Conservation (phyloP, 148 eudicot genomes). For the Rhododendron henanense region DNA sequence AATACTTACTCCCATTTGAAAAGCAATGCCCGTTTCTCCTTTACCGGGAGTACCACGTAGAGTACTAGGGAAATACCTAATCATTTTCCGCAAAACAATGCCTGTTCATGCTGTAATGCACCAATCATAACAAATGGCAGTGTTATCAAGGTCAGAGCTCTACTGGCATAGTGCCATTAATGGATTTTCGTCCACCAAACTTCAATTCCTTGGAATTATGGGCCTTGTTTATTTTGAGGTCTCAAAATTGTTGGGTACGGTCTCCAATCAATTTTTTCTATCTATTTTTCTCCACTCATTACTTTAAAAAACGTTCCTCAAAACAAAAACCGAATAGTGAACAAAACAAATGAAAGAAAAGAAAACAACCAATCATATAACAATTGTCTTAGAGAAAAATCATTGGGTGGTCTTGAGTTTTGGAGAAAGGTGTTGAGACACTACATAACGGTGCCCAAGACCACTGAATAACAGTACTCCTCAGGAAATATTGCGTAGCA, state of each 20-base stretch:
- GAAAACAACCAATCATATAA: not conserved
- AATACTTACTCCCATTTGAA: no score
- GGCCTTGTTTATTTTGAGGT: no score
- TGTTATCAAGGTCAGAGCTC: not conserved
- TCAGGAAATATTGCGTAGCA: not conserved
- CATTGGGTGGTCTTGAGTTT: not conserved
- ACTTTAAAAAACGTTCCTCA: no score
- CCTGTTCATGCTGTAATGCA: not conserved
- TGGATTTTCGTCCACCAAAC: not conserved
- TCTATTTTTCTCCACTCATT: no score
- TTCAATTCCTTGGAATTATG: not conserved
- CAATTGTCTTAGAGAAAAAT: not conserved
- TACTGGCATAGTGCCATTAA: not conserved
- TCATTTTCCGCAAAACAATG: not conserved
- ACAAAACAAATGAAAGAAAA: not conserved
- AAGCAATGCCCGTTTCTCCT: not conserved
- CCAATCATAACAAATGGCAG: not conserved
- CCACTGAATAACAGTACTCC: not conserved
- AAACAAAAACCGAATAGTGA: no score
- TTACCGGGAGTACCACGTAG: not conserved
- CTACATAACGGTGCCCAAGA: not conserved
- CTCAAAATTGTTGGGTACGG: no score
- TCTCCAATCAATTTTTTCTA: no score
- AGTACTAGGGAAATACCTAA: not conserved
- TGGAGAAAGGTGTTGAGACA: no score